A percentile compares a stretch with the other conserved stretches of the same genome.
Evolutionary conservation across 139 green algal genomes (phyloP).

Genomic region (Chlorella sorokiniana): DNA sequence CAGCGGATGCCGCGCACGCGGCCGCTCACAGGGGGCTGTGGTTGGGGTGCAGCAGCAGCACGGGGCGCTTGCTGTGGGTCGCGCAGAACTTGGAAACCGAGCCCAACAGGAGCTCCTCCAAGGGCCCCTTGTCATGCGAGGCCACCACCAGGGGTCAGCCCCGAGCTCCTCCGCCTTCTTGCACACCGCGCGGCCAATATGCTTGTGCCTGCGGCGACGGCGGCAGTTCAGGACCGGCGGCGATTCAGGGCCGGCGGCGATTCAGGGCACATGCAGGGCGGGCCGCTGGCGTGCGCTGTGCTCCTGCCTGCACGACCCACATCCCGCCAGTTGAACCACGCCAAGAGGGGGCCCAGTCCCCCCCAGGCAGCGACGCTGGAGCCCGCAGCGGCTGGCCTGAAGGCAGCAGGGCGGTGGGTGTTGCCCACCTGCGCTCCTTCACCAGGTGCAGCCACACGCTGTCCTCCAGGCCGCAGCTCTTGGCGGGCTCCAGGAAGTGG

Average conservation of each 20-base stretch:
- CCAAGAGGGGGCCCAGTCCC: background rate
- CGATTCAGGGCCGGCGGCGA: background rate
- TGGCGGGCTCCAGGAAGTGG: slow-evolving; percentile 21
- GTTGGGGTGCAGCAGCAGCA: slow-evolving; percentile 39
- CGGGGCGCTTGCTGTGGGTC: slow-evolving; percentile 38
- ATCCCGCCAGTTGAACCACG: no score
- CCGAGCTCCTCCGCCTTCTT: slow-evolving; percentile 32
- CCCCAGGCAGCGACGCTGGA: background rate
- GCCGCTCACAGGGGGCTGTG: background rate
- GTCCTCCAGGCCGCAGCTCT: slow-evolving; percentile 7
- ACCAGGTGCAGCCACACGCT: slow-evolving; percentile 11
- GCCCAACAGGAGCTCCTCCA: slow-evolving; percentile 45
- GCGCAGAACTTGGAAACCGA: slow-evolving; percentile 34
- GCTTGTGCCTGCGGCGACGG: background rate
- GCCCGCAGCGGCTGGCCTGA: background rate
- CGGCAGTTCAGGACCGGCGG: background rate
- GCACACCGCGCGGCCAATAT: slow-evolving; percentile 35
- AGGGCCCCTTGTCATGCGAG: slow-evolving; percentile 1
- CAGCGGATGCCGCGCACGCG: background rate
- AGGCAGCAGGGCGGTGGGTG: background rate
- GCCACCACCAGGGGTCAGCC: slow-evolving; percentile 28
- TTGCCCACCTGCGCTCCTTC: slow-evolving; percentile 3
- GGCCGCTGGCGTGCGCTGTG: no score
- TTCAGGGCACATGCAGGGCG: no score
- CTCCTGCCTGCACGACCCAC: no score